Conservation (phyloP, 805 yeast genomes). For the Lachancea thermotolerans region DNA sequence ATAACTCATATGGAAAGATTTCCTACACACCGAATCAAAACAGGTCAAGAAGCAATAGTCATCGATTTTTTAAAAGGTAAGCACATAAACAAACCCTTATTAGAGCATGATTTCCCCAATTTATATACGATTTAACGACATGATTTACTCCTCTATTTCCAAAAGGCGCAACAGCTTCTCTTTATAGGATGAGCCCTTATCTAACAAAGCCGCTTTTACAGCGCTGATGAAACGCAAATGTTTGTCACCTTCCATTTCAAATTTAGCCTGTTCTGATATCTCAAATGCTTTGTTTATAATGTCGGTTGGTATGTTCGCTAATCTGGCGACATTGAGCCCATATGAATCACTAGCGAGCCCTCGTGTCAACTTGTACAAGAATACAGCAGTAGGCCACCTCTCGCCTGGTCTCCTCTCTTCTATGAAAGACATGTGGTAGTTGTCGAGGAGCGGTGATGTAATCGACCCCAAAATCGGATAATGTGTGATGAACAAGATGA, state of each 20-base stretch:
- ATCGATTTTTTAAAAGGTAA: constrained; percentile 30
- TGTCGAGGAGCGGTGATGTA: constrained; percentile 40
- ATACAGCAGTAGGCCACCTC: constrained; percentile 39
- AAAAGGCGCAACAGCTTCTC: constrained; percentile 1
- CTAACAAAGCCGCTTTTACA: neutral
- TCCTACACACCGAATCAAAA: constrained; percentile 36
- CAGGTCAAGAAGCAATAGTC: constrained; percentile 36
- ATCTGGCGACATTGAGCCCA: constrained; percentile 78
- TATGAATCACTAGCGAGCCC: constrained; percentile 60
- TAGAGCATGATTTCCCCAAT: neutral
- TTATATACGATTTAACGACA: no score
- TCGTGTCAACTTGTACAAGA: constrained; percentile 43
- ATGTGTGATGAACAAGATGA: constrained; percentile 78
- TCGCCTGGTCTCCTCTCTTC: constrained; percentile 34
- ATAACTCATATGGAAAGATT: constrained; percentile 36
- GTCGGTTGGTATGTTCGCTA: constrained; percentile 53
- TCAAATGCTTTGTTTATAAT: constrained; percentile 41
- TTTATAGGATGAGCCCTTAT: neutral
- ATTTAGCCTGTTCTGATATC: constrained; percentile 19
- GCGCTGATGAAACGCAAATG: neutral
- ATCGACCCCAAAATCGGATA: constrained; percentile 59
- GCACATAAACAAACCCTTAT: constrained; percentile 1
- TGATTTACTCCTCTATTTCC: neutral
- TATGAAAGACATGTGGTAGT: constrained; percentile 67
- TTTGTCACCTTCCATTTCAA: constrained; percentile 1